These are phyloP conservation scores for Extremus antarcticus DNA, from an alignment of 495 filamentous ascomycete genomes.

Conservation along the genomic window DNA sequence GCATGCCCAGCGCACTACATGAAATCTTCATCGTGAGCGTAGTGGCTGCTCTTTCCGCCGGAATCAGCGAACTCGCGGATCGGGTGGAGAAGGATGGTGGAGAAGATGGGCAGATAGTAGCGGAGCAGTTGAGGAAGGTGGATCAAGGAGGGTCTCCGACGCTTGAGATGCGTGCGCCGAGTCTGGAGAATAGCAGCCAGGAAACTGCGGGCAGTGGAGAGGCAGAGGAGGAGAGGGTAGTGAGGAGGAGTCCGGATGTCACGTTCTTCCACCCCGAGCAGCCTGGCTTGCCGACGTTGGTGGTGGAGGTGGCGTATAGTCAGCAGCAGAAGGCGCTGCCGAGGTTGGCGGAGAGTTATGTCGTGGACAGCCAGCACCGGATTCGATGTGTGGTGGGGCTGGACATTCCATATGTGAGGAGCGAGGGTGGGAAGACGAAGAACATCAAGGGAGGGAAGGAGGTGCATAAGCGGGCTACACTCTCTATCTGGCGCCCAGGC, in stretches of 20 bases:
- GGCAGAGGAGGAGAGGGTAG: neutral
- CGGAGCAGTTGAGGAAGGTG: neutral
- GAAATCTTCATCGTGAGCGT: neutral
- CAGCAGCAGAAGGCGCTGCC: conserved; percentile 26
- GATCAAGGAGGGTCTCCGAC: neutral
- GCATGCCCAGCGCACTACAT: neutral
- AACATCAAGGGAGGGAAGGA: neutral
- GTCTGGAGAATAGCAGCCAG: neutral
- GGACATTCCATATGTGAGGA: conserved; percentile 26
- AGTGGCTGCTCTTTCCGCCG: neutral
- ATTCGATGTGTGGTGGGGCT: conserved; percentile 27
- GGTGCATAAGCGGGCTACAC: neutral
- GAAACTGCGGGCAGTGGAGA: no score
- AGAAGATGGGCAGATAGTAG: neutral
- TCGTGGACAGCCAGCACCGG: conserved; percentile 24
- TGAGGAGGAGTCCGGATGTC: conserved; percentile 25
- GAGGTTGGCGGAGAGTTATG: conserved; percentile 29
- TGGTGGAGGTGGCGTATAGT: conserved; percentile 32
- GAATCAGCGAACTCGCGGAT: neutral
- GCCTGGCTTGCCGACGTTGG: conserved; percentile 26
- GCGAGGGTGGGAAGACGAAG: neutral
- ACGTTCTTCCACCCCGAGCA: conserved; percentile 23
- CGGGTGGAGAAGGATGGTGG: neutral
- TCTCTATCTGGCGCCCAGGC: neutral
- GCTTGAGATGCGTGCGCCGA: neutral